These are phyloP conservation scores for Penicillium thymicola DNA, from an alignment of 2,329 filamentous ascomycete species.

Conservation along the genomic window DNA sequence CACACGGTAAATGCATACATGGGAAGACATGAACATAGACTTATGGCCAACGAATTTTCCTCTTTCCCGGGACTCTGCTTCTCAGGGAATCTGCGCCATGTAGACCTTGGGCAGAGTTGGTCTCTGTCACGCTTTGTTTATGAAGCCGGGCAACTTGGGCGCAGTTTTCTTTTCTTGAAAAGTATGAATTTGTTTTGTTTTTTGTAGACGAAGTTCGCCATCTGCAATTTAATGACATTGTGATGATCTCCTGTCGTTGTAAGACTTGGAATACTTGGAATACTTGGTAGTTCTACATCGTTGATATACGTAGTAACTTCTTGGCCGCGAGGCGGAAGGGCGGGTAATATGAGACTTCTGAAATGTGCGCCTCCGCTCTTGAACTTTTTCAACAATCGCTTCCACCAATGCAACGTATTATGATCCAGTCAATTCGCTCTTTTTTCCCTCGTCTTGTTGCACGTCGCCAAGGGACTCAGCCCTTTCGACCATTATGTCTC, in stretches of 20 bases:
- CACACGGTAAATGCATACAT: constrained; percentile 64
- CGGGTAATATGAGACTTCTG: background rate
- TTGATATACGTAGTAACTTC: background rate
- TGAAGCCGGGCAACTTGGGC: constrained; percentile 28
- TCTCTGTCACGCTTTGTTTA: constrained; percentile 24
- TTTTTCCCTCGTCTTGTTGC: background rate
- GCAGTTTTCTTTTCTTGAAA: constrained; percentile 28
- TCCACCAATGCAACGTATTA: constrained; percentile 18
- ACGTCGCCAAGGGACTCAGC: background rate
- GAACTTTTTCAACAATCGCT: background rate
- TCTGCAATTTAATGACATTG: constrained; percentile 34
- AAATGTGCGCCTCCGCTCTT: background rate
- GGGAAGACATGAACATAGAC: constrained; percentile 25
- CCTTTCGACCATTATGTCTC: background rate
- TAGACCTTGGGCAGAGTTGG: constrained; percentile 25
- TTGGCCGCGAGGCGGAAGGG: background rate
- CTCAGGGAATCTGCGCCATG: constrained; percentile 19
- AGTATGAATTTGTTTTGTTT: constrained; percentile 25
- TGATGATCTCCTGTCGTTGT: constrained; percentile 21
- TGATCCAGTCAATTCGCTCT: constrained; percentile 4
- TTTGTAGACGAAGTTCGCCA: constrained; percentile 31
- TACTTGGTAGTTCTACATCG: background rate
- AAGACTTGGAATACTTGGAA: background rate
- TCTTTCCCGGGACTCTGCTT: constrained; percentile 12
- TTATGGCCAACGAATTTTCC: constrained; percentile 20